A percentile compares a stretch with the other conserved stretches of the same genome.
Evolutionary conservation across 768 basidiomycete genomes (phyloP).

Genomic region (Collybiopsis confluens): DNA sequence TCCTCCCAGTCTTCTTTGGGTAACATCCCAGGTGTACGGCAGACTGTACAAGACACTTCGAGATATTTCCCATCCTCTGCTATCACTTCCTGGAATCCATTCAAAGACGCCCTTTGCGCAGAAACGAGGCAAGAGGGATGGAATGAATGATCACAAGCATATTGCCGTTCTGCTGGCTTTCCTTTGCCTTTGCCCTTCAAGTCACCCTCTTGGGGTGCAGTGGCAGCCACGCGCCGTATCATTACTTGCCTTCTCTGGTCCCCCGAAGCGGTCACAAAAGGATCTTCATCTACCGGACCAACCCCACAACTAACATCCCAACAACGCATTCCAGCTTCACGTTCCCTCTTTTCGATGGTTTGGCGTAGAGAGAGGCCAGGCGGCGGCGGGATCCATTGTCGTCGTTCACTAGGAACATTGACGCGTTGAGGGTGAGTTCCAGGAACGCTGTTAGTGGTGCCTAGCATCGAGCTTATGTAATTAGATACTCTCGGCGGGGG

Average conservation of each 20-base stretch:
- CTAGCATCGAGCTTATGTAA: background rate
- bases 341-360: constrained; percentile 67
- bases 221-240: constrained; percentile 23
- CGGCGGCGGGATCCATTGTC: constrained; percentile 56
- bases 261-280: constrained; percentile 30
- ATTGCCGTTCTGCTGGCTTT: constrained; percentile 17
- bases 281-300: constrained; percentile 73
- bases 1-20: constrained; percentile 56
- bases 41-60: constrained; percentile 74
- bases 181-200: constrained; percentile 10
- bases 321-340: constrained; percentile 69
- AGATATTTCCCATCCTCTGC: constrained; percentile 34
- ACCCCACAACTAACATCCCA: constrained; percentile 69
- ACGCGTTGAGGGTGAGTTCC: background rate
- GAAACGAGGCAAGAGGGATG: constrained; percentile 69
- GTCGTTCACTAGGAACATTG: background rate
- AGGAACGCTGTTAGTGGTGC: background rate
- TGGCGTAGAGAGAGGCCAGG: constrained; percentile 72
- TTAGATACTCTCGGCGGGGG: background rate
- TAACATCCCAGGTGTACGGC: constrained; percentile 59
- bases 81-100: constrained; percentile 45
- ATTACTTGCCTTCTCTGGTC: constrained; percentile 31
- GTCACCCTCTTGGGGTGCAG: background rate
- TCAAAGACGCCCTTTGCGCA: constrained; percentile 61
- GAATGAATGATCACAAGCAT: constrained; percentile 64